Evolutionary conservation across 1,284 basidiomycete species (phyloP).

Genomic region (Mycosarcoma mackinlayi): DNA sequence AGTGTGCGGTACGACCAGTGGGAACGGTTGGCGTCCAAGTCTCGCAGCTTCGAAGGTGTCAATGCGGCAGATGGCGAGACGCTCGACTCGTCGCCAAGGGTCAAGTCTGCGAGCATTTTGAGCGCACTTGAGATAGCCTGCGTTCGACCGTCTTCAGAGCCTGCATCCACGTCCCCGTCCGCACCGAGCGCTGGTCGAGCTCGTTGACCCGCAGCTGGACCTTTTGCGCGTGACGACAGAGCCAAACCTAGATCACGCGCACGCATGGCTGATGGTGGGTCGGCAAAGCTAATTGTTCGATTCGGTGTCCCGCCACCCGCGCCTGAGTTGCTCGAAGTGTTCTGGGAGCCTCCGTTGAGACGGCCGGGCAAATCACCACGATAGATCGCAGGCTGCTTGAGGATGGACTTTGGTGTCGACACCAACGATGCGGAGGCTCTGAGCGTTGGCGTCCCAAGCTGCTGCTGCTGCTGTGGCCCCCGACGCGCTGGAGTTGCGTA

Average conservation of each 20-base stretch:
- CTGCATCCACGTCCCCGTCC: slow-evolving; percentile 8
- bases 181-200: slow-evolving; percentile 3
- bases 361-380: slow-evolving; percentile 12
- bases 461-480: slow-evolving; percentile 12
- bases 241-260: slow-evolving; percentile 33
- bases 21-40: slow-evolving; percentile 29
- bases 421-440: slow-evolving; percentile 23
- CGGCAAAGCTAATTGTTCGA: slow-evolving; percentile 49
- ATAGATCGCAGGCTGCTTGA: slow-evolving; percentile 36
- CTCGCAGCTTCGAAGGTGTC: slow-evolving; percentile 18
- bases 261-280: slow-evolving; percentile 30
- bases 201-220: slow-evolving; percentile 2
- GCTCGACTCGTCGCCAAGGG: slow-evolving; percentile 26
- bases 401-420: slow-evolving; percentile 46
- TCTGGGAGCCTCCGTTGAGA: slow-evolving; percentile 19
- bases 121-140: slow-evolving; percentile 40
- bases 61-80: slow-evolving; percentile 3
- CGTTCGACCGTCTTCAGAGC: slow-evolving; percentile 24
- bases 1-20: slow-evolving; percentile 47
- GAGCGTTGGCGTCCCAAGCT: slow-evolving; percentile 31
- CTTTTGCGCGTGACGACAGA: slow-evolving; percentile 9
- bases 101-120: slow-evolving; percentile 41
- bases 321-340: slow-evolving; percentile 15
- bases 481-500: slow-evolving; percentile 38
- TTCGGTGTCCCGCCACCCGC: slow-evolving; percentile 37